Evolutionary conservation across 108 stramenopile genomes (phyloP).

Genomic region (Bacterosira constricta): DNA sequence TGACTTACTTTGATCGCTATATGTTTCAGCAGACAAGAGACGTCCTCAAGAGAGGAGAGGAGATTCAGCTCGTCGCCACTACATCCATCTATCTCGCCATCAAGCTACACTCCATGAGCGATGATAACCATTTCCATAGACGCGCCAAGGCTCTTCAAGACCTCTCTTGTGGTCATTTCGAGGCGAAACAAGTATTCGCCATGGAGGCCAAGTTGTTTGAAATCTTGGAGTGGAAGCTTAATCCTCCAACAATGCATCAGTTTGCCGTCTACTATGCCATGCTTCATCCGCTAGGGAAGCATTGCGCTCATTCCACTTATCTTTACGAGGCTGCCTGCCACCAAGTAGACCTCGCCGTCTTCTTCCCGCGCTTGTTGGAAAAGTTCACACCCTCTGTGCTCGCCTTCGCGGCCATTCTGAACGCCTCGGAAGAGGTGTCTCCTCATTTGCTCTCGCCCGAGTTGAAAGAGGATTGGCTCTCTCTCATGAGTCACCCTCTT

Average conservation of each 20-base stretch:
- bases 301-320: neutral
- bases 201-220: constrained; percentile 11
- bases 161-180: constrained; percentile 6
- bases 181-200: neutral
- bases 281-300: constrained; percentile 4
- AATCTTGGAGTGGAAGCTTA: constrained; percentile 8
- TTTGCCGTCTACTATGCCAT: constrained; percentile 6
- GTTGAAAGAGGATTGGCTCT: no score
- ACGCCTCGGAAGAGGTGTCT: constrained; percentile 13
- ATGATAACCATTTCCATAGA: neutral
- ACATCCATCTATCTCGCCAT: constrained; percentile 69
- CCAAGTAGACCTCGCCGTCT: constrained; percentile 22
- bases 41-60: constrained; percentile 18
- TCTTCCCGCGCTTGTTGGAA: constrained; percentile 7
- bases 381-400: constrained; percentile 4
- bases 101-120: constrained; percentile 63
- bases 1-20: constrained; percentile 62
- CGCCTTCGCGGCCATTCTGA: constrained; percentile 17
- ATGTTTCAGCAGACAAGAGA: constrained; percentile 26
- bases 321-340: constrained; percentile 20
- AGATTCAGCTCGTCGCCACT: constrained; percentile 63
- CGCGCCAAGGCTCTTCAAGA: neutral
- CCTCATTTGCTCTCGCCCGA: no score
- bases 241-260: constrained; percentile 28
- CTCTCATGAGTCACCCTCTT: no score